Evolutionary conservation across 805 yeast genomes (phyloP), one percentile per base, ranked within the genome.

Genomic region (Priceomyces fermenticarens): DNA sequence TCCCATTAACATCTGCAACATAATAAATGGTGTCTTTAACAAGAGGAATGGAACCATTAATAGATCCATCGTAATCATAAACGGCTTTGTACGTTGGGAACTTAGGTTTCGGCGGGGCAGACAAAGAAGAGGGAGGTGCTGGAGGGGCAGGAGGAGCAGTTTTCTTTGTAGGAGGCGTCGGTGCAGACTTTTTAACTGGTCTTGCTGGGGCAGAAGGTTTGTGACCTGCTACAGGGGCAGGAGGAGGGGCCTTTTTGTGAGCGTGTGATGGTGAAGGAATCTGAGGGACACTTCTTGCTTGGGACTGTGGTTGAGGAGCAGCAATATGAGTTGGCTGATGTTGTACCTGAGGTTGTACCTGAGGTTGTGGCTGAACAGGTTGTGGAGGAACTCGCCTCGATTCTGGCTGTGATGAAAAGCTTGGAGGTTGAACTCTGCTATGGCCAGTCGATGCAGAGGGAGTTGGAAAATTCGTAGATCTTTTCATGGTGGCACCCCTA

Each of bases 41-140:
- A 30, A 91, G 71, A 5, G 97, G 88, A 44, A 90, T 70, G 7
- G 93, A 82, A 0, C 95, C 83, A 10, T 83, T 75, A 12, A 91
- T 93, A 1, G 89, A 78, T 5, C 97, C 97, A 14, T 82, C 85
- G 62, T 86, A 91, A 52, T 89, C 97, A 58, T 85, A 91, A 30
- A 88, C 78, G 0, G 95, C 98, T 53, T 80, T 81, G 60, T 72
- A 93, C 2, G 86, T 83, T 20, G 97, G 96, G 56, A 69, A 78
- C 39, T 81, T 72, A 1, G 89, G 85, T 41, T 72, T 66, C 2
- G 77, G 74, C 3, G 73, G 65, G 1, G 64, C 53, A 0, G 83
- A 73, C 2, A 85, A 80, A 1, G 89, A 83, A 4, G 88, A 84
- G 0, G 95, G 89, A 4, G 75, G 72, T 4, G 72, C 69, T 9